A percentile compares a stretch with the other conserved stretches of the same genome.
Conservation (phyloP, 2,329 filamentous ascomycete genomes). For the Trichoderma sp. region DNA sequence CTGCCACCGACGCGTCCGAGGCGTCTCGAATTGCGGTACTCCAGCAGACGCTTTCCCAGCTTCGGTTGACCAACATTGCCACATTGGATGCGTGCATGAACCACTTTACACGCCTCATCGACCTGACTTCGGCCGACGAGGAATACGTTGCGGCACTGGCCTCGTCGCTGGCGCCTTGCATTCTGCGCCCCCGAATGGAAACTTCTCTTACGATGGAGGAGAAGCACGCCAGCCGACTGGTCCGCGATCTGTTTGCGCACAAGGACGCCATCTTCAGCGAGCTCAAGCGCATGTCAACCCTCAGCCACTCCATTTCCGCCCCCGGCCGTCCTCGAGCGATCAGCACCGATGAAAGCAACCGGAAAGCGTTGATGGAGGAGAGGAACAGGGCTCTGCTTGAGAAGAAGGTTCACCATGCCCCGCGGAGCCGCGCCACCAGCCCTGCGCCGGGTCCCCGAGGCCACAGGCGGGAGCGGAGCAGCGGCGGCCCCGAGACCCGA, state of each 20-base stretch:
- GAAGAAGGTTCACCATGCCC: constrained; percentile 54
- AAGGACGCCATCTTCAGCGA: constrained; percentile 96
- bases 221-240: constrained; percentile 84
- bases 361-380: constrained; percentile 91
- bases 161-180: constrained; percentile 75
- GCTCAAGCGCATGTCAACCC: constrained; percentile 82
- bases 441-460: constrained; percentile 64
- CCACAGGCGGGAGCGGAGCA: constrained; percentile 81
- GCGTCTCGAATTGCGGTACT: constrained; percentile 83
- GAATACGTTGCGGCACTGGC: constrained; percentile 76
- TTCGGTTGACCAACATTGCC: constrained; percentile 94
- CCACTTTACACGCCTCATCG: constrained; percentile 94
- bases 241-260: constrained; percentile 88
- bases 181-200: constrained; percentile 83
- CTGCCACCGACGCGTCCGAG: constrained; percentile 74
- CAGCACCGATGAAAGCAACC: constrained; percentile 93
- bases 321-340: constrained; percentile 74
- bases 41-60: constrained; percentile 91
- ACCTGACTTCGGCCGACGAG: constrained; percentile 94
- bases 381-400: constrained; percentile 79
- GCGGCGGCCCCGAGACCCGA: constrained; percentile 70
- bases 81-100: constrained; percentile 98
- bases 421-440: constrained; percentile 73
- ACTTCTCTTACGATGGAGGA: constrained; percentile 94
- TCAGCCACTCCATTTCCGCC: constrained; percentile 65